These are phyloP conservation scores for Rhizophora mangle DNA, from an alignment of 345 rosid genomes.

Conservation along the genomic window DNA sequence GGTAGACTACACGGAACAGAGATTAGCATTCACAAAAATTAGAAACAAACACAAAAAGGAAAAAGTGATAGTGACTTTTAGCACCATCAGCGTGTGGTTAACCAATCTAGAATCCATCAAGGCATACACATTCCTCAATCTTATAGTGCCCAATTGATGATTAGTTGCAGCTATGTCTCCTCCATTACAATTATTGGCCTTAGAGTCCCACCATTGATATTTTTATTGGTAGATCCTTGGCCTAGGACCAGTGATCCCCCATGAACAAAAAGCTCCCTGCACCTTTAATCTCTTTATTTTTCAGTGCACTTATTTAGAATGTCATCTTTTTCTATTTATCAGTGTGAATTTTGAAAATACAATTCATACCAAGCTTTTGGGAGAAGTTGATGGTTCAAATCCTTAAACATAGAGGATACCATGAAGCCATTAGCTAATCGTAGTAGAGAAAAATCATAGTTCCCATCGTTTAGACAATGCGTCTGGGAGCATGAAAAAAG, in stretches of 20 bases:
- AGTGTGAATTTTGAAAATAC: too few relatives aligned
- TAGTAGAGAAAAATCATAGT: too few relatives aligned
- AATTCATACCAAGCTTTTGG: too few relatives aligned
- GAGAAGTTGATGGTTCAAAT: too few relatives aligned
- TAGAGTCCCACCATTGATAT: background rate
- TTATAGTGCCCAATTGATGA: background rate
- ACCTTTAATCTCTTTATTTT: background rate
- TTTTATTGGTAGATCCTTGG: background rate
- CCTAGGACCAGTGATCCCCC: background rate
- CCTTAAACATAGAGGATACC: too few relatives aligned
- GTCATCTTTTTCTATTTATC: constrained; percentile 7
- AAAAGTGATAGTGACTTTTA: too few relatives aligned
- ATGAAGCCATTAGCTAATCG: too few relatives aligned
- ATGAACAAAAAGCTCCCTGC: background rate
- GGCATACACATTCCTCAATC: background rate
- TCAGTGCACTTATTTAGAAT: background rate
- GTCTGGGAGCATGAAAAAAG: background rate
- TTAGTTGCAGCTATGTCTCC: background rate
- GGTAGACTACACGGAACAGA: background rate
- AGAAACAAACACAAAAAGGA: background rate
- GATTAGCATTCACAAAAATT: background rate
- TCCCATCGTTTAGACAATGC: too few relatives aligned
- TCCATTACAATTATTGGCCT: background rate
- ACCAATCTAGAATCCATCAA: background rate
- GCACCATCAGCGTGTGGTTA: too few relatives aligned